A percentile compares a stretch with the other conserved stretches of the same genome.
phyloP scores from a whole-genome alignment of 371 early-diverging fungal genomes.

The Neoconidiobolus thromboides region DNA sequence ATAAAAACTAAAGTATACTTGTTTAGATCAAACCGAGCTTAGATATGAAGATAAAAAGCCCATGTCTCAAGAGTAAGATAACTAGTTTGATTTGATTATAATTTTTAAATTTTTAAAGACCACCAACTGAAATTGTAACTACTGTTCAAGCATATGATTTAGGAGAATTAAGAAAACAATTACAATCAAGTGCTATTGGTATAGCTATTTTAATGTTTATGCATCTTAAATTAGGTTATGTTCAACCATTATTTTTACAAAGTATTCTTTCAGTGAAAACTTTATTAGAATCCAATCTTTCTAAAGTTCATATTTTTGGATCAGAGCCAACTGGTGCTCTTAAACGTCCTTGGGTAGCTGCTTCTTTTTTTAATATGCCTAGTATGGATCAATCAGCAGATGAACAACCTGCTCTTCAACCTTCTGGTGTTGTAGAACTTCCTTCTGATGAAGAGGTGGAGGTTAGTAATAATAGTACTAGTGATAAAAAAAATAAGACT shows the following conservation, averaged over 20 bases:
- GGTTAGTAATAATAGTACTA: no score
- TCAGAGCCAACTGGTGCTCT: conserved; percentile 60
- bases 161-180: conserved; percentile 45
- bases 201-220: conserved; percentile 51
- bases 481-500: no score
- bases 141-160: conserved; percentile 68
- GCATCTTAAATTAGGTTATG: conserved; percentile 75
- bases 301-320: conserved; percentile 63
- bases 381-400: no score
- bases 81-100: conserved; percentile 2
- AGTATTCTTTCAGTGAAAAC: conserved; percentile 62
- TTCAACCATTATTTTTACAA: conserved; percentile 80
- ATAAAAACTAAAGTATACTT: neutral
- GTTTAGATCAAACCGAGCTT: conserved; percentile 1
- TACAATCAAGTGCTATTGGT: conserved; percentile 46
- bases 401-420: no score
- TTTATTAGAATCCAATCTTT: conserved; percentile 43
- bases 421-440: no score
- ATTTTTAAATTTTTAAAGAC: conserved; percentile 10
- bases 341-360: conserved; percentile 66
- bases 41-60: conserved; percentile 14
- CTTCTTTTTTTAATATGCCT: conserved; percentile 34
- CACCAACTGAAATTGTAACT: conserved; percentile 30
- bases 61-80: conserved; percentile 14
- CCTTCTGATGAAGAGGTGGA: no score